These are phyloP conservation scores for Pseudogymnoascus sp. DNA, from an alignment of 2,329 filamentous ascomycete genomes.

Conservation along the genomic window DNA sequence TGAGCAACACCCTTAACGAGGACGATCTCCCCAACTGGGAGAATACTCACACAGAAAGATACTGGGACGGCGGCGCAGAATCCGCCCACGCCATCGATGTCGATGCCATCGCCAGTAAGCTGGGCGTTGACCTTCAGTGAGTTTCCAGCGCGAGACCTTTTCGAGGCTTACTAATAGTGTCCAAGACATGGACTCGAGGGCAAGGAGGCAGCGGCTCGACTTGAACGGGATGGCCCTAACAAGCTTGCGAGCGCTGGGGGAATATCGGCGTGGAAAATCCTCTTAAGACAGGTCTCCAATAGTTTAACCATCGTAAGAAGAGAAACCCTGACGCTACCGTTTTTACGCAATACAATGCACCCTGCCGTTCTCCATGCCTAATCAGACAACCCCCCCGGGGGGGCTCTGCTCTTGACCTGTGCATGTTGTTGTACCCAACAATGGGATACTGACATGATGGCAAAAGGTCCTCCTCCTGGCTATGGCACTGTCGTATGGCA, in stretches of 20 bases:
- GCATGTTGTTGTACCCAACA: background rate
- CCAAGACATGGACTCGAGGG: conserved; percentile 52
- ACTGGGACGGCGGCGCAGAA: conserved; percentile 23
- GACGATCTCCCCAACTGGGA: background rate
- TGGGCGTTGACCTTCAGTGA: conserved; percentile 16
- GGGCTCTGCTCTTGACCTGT: background rate
- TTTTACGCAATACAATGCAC: conserved; percentile 8
- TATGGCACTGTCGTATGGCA: conserved; percentile 61
- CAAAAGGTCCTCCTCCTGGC: conserved; percentile 63
- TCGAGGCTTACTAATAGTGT: conserved; percentile 29
- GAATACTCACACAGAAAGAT: background rate
- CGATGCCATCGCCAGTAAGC: conserved; percentile 20
- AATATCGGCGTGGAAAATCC: conserved; percentile 65
- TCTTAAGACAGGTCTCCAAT: conserved; percentile 69
- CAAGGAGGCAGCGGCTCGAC: conserved; percentile 55
- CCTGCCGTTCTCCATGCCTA: background rate
- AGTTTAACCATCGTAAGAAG: conserved; percentile 56
- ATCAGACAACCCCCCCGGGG: background rate
- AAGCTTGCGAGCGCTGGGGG: conserved; percentile 62
- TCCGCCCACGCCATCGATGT: conserved; percentile 24
- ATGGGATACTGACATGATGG: background rate
- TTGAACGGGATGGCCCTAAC: conserved; percentile 60
- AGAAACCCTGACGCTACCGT: background rate
- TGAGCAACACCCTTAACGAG: background rate
- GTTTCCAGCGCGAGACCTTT: background rate